Evolutionary conservation across 2,329 filamentous ascomycete species (phyloP).

Genomic region (Cladosporium colombiae): DNA sequence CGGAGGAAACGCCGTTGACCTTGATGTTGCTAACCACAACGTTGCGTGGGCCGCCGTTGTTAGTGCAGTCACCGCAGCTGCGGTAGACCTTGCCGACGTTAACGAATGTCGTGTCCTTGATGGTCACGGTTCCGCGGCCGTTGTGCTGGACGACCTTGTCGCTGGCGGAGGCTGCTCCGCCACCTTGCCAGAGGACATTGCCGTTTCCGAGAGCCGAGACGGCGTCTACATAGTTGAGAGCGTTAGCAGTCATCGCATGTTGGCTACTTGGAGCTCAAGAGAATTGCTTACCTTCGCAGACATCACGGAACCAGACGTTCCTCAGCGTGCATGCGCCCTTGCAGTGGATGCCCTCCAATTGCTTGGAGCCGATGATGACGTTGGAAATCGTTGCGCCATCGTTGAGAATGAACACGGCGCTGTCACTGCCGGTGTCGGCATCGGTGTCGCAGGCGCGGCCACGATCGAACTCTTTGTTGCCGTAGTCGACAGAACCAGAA

Average conservation of each 20-base stretch:
- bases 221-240: constrained; percentile 30
- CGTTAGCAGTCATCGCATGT: background rate
- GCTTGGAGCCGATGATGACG: constrained; percentile 55
- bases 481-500: constrained; percentile 22
- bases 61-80: constrained; percentile 16
- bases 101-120: constrained; percentile 14
- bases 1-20: constrained; percentile 24
- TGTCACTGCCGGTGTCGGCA: constrained; percentile 20
- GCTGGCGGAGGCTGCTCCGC: constrained; percentile 25
- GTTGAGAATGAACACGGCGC: constrained; percentile 55
- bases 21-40: constrained; percentile 24
- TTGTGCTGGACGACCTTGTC: constrained; percentile 49
- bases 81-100: constrained; percentile 17
- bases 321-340: constrained; percentile 50
- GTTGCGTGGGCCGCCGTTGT: constrained; percentile 24
- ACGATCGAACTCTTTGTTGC: constrained; percentile 25
- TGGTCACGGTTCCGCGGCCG: constrained; percentile 41
- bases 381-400: constrained; percentile 54
- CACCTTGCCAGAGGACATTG: constrained; percentile 30
- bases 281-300: constrained; percentile 26
- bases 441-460: constrained; percentile 22
- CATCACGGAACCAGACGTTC: constrained; percentile 52
- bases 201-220: constrained; percentile 41
- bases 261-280: background rate
- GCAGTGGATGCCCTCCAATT: constrained; percentile 56